These are phyloP conservation scores for Leccinum subtestaceum DNA, from an alignment of 768 basidiomycete species.

Conservation along the genomic window DNA sequence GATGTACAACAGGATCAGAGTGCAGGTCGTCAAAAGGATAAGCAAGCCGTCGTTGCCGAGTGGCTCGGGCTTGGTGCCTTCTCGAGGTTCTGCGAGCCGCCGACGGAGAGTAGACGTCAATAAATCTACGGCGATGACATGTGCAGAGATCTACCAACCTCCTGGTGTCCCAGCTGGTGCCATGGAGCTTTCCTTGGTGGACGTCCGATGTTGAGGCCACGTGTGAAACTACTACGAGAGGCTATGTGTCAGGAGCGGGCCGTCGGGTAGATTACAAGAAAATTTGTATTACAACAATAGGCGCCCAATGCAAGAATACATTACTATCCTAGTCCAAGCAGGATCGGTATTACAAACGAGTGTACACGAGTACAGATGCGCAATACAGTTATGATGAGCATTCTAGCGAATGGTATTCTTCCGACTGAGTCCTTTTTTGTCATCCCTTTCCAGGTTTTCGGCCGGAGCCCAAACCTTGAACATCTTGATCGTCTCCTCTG, in stretches of 20 bases:
- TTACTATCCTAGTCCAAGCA: slow-evolving; percentile 9
- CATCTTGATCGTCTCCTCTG: slow-evolving; percentile 69
- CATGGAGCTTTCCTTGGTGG: slow-evolving; percentile 12
- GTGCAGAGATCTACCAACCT: slow-evolving; percentile 13
- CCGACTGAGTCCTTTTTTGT: slow-evolving; percentile 20
- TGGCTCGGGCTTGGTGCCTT: slow-evolving; percentile 61
- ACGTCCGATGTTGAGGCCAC: not conserved
- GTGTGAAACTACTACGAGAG: not conserved
- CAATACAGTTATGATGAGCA: slow-evolving; percentile 3
- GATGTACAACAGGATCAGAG: slow-evolving; percentile 54
- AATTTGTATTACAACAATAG: not conserved
- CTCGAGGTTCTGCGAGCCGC: slow-evolving; percentile 49
- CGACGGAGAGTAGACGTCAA: not conserved
- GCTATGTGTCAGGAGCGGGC: not conserved
- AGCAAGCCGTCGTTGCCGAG: slow-evolving; percentile 55
- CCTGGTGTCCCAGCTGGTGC: slow-evolving; percentile 22
- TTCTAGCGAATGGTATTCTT: slow-evolving; percentile 29
- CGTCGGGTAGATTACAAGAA: too few relatives aligned
- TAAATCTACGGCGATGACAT: not conserved
- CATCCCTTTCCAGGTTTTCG: slow-evolving; percentile 15
- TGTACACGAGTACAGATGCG: slow-evolving; percentile 4
- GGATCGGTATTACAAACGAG: slow-evolving; percentile 6
- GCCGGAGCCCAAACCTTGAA: slow-evolving; percentile 60
- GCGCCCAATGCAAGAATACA: slow-evolving; percentile 10
- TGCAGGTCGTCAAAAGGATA: slow-evolving; percentile 56